phyloP scores from a whole-genome alignment of 1,284 basidiomycete genomes.

The Cutaneotrichosporon dermatis region DNA sequence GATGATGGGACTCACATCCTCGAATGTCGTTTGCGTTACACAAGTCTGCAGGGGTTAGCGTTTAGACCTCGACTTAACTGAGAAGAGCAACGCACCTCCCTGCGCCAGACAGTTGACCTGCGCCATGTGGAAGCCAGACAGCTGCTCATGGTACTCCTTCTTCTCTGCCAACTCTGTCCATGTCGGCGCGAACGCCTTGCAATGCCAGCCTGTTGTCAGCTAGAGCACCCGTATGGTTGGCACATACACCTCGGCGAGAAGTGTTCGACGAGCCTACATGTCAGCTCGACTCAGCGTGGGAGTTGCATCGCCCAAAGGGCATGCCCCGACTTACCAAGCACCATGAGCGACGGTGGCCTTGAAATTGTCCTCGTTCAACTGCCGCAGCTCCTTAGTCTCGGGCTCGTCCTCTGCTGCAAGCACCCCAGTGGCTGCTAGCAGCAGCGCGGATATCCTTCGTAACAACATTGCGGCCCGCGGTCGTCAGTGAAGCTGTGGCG shows the following conservation, averaged over 20 bases:
- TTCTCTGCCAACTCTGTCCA: constrained; percentile 68
- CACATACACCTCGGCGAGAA: constrained; percentile 48
- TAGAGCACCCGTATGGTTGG: not conserved
- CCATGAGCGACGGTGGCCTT: constrained; percentile 57
- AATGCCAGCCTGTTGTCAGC: constrained; percentile 40
- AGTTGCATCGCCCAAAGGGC: not conserved
- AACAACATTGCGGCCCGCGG: too few relatives aligned
- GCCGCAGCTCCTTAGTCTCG: constrained; percentile 25
- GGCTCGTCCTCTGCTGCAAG: not conserved
- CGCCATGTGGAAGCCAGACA: constrained; percentile 63
- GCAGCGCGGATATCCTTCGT: too few relatives aligned
- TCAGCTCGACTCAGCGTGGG: constrained; percentile 5
- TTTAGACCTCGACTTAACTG: not conserved
- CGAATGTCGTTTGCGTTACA: constrained; percentile 65
- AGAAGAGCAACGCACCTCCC: constrained; percentile 59
- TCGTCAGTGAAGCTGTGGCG: not conserved
- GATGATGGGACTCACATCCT: constrained; percentile 52
- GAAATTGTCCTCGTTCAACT: constrained; percentile 65
- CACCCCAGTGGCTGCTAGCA: constrained; percentile 3
- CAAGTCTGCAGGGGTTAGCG: constrained; percentile 57
- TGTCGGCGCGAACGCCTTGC: constrained; percentile 59
- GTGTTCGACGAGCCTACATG: constrained; percentile 48
- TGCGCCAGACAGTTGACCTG: constrained; percentile 80
- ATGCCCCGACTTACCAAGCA: constrained; percentile 57
- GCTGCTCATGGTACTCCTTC: constrained; percentile 55